Percentiles rank a stretch among this genome's conserved stretches.
Conservation (phyloP, 495 filamentous ascomycete genomes). For the Aspergillus asperescens region DNA sequence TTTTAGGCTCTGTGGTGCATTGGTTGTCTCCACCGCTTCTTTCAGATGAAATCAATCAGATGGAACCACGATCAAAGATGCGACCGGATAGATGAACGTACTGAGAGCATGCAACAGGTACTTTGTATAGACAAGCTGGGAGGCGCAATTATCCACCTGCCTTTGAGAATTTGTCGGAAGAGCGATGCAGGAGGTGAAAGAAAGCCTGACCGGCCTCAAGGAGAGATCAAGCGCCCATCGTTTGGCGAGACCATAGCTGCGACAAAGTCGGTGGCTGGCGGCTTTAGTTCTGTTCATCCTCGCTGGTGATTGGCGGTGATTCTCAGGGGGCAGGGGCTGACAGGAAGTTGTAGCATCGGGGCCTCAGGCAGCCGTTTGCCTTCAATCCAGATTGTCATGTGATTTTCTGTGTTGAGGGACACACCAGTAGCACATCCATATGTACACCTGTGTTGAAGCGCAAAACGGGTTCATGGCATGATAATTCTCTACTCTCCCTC, state of each 20-base stretch:
- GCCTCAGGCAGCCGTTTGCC: slow-evolving; percentile 6
- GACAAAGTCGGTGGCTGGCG: slow-evolving; percentile 19
- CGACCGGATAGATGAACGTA: not conserved
- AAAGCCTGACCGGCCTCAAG: slow-evolving; percentile 1
- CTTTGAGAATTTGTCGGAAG: not conserved
- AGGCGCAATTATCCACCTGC: not conserved
- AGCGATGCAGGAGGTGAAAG: not conserved
- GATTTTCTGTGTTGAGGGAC: not conserved
- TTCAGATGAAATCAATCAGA: slow-evolving; percentile 5
- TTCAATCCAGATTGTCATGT: not conserved
- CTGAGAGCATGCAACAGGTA: not conserved
- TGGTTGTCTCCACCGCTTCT: slow-evolving; percentile 24
- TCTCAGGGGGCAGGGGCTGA: slow-evolving; percentile 17
- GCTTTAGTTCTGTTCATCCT: slow-evolving; percentile 2
- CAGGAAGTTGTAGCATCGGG: not conserved
- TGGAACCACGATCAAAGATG: not conserved
- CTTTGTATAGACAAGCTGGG: not conserved
- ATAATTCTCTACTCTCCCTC: too few relatives aligned
- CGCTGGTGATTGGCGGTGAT: slow-evolving; percentile 13
- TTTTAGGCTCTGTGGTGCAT: slow-evolving; percentile 31
- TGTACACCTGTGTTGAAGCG: too few relatives aligned
- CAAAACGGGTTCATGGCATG: too few relatives aligned
- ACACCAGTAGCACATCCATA: too few relatives aligned
- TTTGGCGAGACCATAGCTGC: slow-evolving; percentile 7
- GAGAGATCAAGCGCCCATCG: not conserved